Evolutionary conservation across 768 basidiomycete species (phyloP), one percentile per base, ranked within the genome.

Genomic region (Pisolithus microcarpus): DNA sequence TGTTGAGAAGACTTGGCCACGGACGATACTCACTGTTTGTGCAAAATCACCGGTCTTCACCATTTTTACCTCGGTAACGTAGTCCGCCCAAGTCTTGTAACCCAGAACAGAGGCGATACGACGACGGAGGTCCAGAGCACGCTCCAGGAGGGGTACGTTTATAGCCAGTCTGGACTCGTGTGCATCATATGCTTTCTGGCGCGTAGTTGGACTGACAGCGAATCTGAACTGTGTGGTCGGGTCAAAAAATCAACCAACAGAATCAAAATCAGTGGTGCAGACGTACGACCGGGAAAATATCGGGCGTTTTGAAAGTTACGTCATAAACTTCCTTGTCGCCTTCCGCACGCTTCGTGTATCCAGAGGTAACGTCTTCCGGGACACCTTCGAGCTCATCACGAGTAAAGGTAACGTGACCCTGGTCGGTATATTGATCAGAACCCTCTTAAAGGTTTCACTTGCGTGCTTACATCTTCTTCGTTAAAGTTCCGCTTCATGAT

Each of bases 61-160:
- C 89, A 91, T 91, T 72, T 89, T 89, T 43, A 80, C 77, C 63
- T 93, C 91, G 2, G 91, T 89, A 38, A 83, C 67, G 63, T 85
- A 92, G 65, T 88, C 89, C 1, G 88, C 91, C 82, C 88, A 91
- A 8, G 80, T 89, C 19, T 80, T 67, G 61, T 92, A 93, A 9
- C 78, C 79, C 11, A 93, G 72, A 9, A 92, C 61, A 38, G 68
- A 70, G 1, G 85, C 82, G 43, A 87, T 82, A 61, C 82, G 65
- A 30, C 84, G 81, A 40, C 91, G 85, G 3, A 92, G 74, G 44
- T 75, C 75, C 43, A 91, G 75, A 30, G 81, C 80, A 56, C 80
- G 83, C 57, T 75, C 73, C 48, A 92, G 75, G 36, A 91, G 62
- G 2, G 81, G 84, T 19, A 79, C 83, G 55, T 93, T 94, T 61